A percentile compares a stretch with the other conserved stretches of the same genome.
Conservation (phyloP, 108 stramenopile species). For the Skeletonema tropicum region DNA sequence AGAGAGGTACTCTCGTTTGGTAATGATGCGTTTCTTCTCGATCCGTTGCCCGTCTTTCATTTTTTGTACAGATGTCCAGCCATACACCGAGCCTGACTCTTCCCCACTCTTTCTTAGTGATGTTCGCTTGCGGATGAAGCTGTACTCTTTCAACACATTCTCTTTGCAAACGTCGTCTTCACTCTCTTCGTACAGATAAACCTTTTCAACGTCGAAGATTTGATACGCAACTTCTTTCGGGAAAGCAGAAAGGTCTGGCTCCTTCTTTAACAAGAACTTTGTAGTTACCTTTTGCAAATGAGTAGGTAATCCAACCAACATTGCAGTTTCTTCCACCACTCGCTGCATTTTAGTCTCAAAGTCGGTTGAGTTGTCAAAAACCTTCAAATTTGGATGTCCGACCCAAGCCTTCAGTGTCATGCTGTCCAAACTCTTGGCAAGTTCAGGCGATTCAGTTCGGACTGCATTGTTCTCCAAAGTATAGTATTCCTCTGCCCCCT, state of each 20-base stretch:
- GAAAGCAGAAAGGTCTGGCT: constrained; percentile 59
- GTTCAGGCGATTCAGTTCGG: constrained; percentile 82
- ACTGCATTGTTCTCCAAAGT: constrained; percentile 92
- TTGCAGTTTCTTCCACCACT: constrained; percentile 66
- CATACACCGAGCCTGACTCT: constrained; percentile 64
- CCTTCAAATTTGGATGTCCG: constrained; percentile 76
- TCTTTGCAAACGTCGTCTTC: constrained; percentile 15
- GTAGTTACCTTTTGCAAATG: constrained; percentile 66
- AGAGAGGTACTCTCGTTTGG: constrained; percentile 73
- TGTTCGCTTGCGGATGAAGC: constrained; percentile 80
- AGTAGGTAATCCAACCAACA: constrained; percentile 77
- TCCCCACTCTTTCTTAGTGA: constrained; percentile 40
- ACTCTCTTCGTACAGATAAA: constrained; percentile 45
- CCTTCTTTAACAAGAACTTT: constrained; percentile 66
- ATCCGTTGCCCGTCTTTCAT: constrained; percentile 62
- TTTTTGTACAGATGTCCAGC: constrained; percentile 69
- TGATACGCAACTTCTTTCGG: constrained; percentile 68
- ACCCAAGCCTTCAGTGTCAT: constrained; percentile 84
- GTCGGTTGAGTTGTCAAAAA: constrained; percentile 82
- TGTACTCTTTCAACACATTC: constrained; percentile 60
- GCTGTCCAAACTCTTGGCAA: constrained; percentile 77
- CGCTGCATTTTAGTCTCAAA: constrained; percentile 88
- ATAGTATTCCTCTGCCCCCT: constrained; percentile 86
- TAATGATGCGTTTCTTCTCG: constrained; percentile 84
- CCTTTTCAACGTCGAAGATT: constrained; percentile 83